Base-by-base conservation (phyloP, 2,329 filamentous ascomycete genomes). In the Ophiocordyceps robertsii region DNA sequence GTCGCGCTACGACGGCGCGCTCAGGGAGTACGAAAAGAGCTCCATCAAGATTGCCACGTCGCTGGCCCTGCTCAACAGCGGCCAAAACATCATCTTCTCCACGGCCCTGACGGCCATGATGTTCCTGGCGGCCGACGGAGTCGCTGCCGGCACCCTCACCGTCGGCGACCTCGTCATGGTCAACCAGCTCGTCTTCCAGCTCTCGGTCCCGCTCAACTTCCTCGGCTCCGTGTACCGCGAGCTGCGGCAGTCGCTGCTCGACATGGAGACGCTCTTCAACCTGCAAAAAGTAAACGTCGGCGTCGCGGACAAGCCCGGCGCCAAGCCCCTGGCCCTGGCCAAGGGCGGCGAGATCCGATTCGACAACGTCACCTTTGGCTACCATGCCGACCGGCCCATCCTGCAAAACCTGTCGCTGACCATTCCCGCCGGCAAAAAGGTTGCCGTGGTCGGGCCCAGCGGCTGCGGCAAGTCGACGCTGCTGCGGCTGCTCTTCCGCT, bases 241-340 rank as follows among this genome's bases (percentile, higher is more conserved):
- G 65, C 73, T 98, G 42, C 77, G 92, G 43, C 92, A 98, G 65
- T 95, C 87, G 19, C 71, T 98, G 37, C 71, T 98, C 30, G 93
- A 98, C 59, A 98, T 98, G 92, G 92, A 96, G 64, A 96, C 92
- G 0, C 73, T 98, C 6, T 98, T 98, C 70, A 95, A 86, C 60
- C 72, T 98, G 29, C 92, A 98, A 62, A 96, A 94, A 60, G 90
- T 96, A 57, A 94, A 96, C 51, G 81, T 95, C 12, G 78, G 75
- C 32, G 84, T 98, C 57, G 80, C 77, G 53, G 89, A 98, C 53
- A 72, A 75, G 42, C 75, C 82, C 2, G 68, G 84, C 53, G 87
- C 90, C 0, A 79, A 81, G 55, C 72, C 83, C 0, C 71, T 98
- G 1, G 64, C 73, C 9, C 71, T 98, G 13, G 71, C 72, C 37